Evolutionary conservation across 2,329 filamentous ascomycete species (phyloP), one percentile per base, ranked within the genome.

Genomic region (Teratosphaeria epicoccoides): DNA sequence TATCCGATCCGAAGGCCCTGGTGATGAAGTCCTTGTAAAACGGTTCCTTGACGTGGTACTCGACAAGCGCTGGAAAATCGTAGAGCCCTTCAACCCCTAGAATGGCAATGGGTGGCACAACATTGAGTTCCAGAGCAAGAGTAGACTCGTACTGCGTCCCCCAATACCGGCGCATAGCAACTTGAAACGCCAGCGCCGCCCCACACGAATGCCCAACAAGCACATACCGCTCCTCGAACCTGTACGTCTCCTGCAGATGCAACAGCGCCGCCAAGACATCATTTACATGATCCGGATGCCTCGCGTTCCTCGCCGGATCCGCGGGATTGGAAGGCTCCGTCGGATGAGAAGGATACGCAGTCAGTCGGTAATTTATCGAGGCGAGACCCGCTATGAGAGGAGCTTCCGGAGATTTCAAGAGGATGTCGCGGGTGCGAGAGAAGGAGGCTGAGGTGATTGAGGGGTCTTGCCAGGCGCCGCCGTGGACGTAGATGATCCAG

Each of bases 1-100:
- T 49, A 43, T 79, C 73, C 1, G 63, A 52, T 0, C 84, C 83
- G 66, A 88, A 87, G 1, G 84, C 83, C 5, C 70, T 74, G 2
- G 66, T 60, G 20, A 84, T 71, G 55, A 88, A 82, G 3, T 73
- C 72, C 5, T 68, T 63, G 63, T 88, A 88, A 29, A 76, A 71
- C 6, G 75, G 71, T 46, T 71, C 66, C 74, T 69, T 3, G 57
- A 50, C 54, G 43, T 77, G 73, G 46, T 73, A 70, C 7, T 53
- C 46, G 1, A 77, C 65, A 20, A 87, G 66, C 0, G 73, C 74
- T 6, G 72, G 72, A 9, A 88, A 66, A 61, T 85, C 79, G 66
- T 87, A 87, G 22, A 88, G 79, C 1, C 85, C 84, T 51, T 78
- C 78, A 20, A 85, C 67, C 28, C 81, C 77, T 4, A 86, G 63